phyloP scores from a whole-genome alignment of 768 basidiomycete species.

The Flagelloscypha sp. region DNA sequence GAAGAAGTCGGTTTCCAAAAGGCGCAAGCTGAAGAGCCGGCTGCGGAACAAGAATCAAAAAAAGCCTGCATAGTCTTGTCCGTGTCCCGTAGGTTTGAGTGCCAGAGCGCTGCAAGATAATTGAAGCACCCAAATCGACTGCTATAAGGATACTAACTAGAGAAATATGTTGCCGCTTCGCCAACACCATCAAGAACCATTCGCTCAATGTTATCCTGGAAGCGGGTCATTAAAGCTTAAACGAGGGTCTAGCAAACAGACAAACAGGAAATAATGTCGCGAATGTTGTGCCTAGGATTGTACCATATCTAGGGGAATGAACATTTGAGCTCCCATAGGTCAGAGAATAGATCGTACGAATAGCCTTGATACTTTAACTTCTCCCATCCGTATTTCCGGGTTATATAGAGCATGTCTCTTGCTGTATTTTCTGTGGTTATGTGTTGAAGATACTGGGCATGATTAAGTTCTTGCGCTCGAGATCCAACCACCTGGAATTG shows the following conservation, averaged over 20 bases:
- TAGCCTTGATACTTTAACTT: too few species aligned
- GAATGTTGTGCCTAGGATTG: too few species aligned
- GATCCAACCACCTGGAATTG: slow-evolving; percentile 2
- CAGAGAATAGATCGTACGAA: too few species aligned
- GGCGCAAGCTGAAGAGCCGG: not conserved
- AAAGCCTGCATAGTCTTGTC: not conserved
- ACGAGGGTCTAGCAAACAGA: too few species aligned
- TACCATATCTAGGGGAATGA: too few species aligned
- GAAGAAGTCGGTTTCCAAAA: not conserved
- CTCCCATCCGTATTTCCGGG: slow-evolving; percentile 7
- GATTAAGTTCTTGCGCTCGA: slow-evolving; percentile 7
- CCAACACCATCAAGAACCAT: slow-evolving; percentile 27
- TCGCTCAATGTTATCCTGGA: slow-evolving; percentile 23
- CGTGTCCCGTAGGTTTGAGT: not conserved
- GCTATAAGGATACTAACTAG: too few species aligned
- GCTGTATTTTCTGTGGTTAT: slow-evolving; percentile 12
- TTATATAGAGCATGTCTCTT: slow-evolving; percentile 14
- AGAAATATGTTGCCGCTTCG: too few species aligned
- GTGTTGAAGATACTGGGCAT: slow-evolving; percentile 9
- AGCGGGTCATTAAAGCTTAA: too few species aligned
- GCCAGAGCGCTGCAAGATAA: not conserved
- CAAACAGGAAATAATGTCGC: too few species aligned
- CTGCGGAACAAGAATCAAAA: not conserved
- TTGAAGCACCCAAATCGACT: too few species aligned
- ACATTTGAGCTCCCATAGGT: too few species aligned